These are phyloP conservation scores for Kwoniella dejecticola DNA, from an alignment of 768 basidiomycete genomes.

Conservation along the genomic window DNA sequence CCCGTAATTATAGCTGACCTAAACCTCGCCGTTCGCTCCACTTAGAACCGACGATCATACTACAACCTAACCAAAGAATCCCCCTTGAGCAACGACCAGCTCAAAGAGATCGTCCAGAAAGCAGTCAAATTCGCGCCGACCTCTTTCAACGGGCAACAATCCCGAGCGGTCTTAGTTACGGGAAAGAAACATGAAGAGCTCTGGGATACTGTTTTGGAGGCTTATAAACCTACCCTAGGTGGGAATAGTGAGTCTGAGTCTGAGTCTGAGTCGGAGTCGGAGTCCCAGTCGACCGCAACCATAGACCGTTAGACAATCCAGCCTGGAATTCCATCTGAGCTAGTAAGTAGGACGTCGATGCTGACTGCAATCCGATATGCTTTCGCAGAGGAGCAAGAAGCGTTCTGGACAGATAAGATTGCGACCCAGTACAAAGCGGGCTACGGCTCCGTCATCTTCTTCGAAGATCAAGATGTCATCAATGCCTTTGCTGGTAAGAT, in stretches of 20 bases:
- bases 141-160: constrained; percentile 56
- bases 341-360: no score
- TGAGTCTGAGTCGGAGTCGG: no score
- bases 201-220: constrained; percentile 43
- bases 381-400: constrained; percentile 25
- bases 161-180: constrained; percentile 53
- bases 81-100: constrained; percentile 46
- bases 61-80: constrained; percentile 51
- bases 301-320: no score
- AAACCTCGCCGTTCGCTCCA: no score
- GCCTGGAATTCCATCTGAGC: no score
- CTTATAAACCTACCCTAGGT: constrained; percentile 13
- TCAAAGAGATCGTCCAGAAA: constrained; percentile 52
- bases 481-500: constrained; percentile 44
- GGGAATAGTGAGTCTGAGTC: constrained; percentile 22
- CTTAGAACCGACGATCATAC: constrained; percentile 50
- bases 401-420: constrained; percentile 35
- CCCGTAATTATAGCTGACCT: no score
- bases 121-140: constrained; percentile 54
- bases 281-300: no score
- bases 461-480: constrained; percentile 54
- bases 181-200: constrained; percentile 46
- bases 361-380: no score
- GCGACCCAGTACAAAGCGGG: constrained; percentile 42
- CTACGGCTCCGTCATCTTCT: constrained; percentile 56